Evolutionary conservation across 202 grass and related monocot species (phyloP), one percentile per base, ranked within the genome.

Genomic region (Elaeis oleifera): DNA sequence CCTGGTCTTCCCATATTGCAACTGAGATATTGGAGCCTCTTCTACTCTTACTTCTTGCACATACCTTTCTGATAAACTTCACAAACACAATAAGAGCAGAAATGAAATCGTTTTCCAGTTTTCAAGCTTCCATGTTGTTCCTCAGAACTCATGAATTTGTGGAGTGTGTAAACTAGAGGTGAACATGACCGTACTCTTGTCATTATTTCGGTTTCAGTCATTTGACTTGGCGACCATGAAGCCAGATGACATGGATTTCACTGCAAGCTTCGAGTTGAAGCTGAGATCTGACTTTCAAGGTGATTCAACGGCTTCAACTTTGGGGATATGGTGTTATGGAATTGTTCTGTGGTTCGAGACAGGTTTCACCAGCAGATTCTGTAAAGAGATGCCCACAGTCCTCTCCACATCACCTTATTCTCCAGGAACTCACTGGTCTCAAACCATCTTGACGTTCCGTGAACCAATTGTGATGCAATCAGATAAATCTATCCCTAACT

Each of bases 271-370:
- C 69, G 88, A 89, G 55, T 67, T 97, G 59, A 80, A 63, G 76
- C 69, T 86, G 27, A 81, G 53, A 48, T 39, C 57, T 15, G 55
- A 86, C 49, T 56, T 49, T 64, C 20, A 65, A 23, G 58, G 56
- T 20, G 50, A 74, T 49, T 23, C 26, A 61, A 19, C 27, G 4
- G 0, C 51, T 16, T 7, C 11, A 65, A 36, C 56, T 17, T 77
- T 21, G 0, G 36, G 8, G 36, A 44, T 13, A 44, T 84, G 74
- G 79, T 97, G 92, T 50, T 83, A 97, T 64, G 92, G 92, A 54
- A 78, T 97, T 53, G 77, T 89, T 18, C 71, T 97, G 27, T 97
- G 92, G 92, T 97, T 97, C 27, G 88, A 92, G 52, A 92, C 80
- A 0, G 82, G 59, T 4, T 97, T 97, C 71, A 92, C 84, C 4